Evolutionary conservation across 495 filamentous ascomycete species (phyloP).

Genomic region (Extremus antarcticus): DNA sequence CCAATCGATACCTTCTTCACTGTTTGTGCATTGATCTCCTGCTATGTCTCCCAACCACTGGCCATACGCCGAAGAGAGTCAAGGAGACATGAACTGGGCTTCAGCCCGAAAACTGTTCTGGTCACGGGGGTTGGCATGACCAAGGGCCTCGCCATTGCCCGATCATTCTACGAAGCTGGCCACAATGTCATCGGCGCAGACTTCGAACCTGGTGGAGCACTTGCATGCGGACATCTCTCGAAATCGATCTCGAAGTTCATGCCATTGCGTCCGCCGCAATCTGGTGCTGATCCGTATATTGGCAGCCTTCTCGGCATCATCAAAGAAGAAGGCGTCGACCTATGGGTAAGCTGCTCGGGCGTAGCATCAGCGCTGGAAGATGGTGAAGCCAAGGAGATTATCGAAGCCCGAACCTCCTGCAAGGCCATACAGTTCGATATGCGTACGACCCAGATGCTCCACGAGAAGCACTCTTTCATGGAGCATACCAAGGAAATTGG

Average conservation of each 20-base stretch:
- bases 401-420: slow-evolving; percentile 49
- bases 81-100: slow-evolving; percentile 10
- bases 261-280: slow-evolving; percentile 32
- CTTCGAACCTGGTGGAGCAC: slow-evolving; percentile 39
- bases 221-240: slow-evolving; percentile 35
- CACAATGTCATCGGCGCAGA: slow-evolving; percentile 67
- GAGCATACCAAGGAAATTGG: slow-evolving; percentile 39
- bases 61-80: slow-evolving; percentile 23
- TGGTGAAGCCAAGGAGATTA: slow-evolving; percentile 47
- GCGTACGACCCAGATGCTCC: slow-evolving; percentile 40
- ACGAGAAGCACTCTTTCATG: slow-evolving; percentile 50
- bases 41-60: slow-evolving; percentile 21
- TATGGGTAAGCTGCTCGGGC: slow-evolving; percentile 65
- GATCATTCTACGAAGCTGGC: slow-evolving; percentile 52
- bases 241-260: slow-evolving; percentile 42
- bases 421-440: slow-evolving; percentile 48
- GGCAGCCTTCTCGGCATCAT: slow-evolving; percentile 46
- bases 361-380: slow-evolving; percentile 51
- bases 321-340: slow-evolving; percentile 48
- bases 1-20: slow-evolving; percentile 42
- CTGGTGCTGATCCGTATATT: slow-evolving; percentile 32
- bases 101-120: slow-evolving; percentile 50
- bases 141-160: slow-evolving; percentile 57
- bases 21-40: slow-evolving; percentile 22
- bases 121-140: slow-evolving; percentile 61